Evolutionary conservation across 2,329 filamentous ascomycete species (phyloP).

Genomic region (Fusarium bactridioides): DNA sequence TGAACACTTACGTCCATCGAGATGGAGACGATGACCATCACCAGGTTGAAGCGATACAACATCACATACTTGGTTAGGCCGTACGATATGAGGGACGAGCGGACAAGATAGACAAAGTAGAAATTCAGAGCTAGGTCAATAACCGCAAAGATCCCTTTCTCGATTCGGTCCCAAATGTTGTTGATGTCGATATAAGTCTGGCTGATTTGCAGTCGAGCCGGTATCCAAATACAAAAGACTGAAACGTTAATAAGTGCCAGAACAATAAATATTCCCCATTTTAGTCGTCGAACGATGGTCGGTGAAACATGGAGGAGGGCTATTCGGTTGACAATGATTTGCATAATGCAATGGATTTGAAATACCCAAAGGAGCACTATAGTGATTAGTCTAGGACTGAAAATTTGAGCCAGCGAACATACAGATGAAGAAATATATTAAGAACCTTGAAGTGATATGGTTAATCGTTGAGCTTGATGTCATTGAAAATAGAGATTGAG

Average conservation of each 20-base stretch:
- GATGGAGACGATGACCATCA: constrained; percentile 43
- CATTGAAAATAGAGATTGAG: neutral
- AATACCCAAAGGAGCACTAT: constrained; percentile 46
- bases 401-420: neutral
- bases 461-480: neutral
- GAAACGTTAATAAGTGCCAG: constrained; percentile 57
- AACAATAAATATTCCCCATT: constrained; percentile 52
- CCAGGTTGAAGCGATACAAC: constrained; percentile 50
- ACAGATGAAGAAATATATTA: constrained; percentile 37
- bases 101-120: constrained; percentile 56
- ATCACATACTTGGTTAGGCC: constrained; percentile 58
- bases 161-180: constrained; percentile 57
- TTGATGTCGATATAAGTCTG: constrained; percentile 53
- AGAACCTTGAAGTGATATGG: constrained; percentile 39
- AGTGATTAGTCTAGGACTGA: constrained; percentile 18
- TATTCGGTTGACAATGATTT: constrained; percentile 62
- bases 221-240: constrained; percentile 61
- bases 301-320: constrained; percentile 53
- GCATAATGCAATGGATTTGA: constrained; percentile 54
- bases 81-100: constrained; percentile 54
- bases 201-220: constrained; percentile 52
- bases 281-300: constrained; percentile 48
- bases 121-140: constrained; percentile 56
- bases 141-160: constrained; percentile 57
- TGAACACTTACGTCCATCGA: constrained; percentile 40